Percentiles rank a stretch among this genome's conserved stretches.
phyloP scores from a whole-genome alignment of 129 eudicot genomes.

The Solidago caesia region DNA sequence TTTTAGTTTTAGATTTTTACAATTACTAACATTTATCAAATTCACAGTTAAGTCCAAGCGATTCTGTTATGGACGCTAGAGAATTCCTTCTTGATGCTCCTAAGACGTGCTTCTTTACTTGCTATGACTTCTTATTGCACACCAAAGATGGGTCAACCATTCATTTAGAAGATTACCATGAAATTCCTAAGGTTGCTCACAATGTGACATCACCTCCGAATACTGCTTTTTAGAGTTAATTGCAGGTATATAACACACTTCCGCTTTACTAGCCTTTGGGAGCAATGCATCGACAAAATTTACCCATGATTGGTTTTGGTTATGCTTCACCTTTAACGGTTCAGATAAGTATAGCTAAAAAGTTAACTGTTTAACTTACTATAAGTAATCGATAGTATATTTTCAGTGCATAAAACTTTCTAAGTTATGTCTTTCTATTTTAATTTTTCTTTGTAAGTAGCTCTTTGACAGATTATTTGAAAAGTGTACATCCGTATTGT shows the following conservation, averaged over 20 bases:
- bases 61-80: constrained; percentile 98
- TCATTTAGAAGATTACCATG: constrained; percentile 92
- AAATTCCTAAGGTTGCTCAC: constrained; percentile 81
- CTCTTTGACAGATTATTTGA: too few relatives aligned
- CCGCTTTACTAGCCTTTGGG: neutral
- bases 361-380: too few relatives aligned
- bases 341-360: too few relatives aligned
- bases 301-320: too few relatives aligned
- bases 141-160: constrained; percentile 77
- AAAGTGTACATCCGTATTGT: too few relatives aligned
- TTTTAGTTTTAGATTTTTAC: neutral
- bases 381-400: too few relatives aligned
- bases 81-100: constrained; percentile 99
- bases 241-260: constrained; percentile 52
- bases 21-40: constrained; percentile 8
- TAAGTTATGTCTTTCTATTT: too few relatives aligned
- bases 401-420: too few relatives aligned
- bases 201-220: constrained; percentile 65
- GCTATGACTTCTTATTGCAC: constrained; percentile 84
- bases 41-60: constrained; percentile 93
- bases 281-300: neutral
- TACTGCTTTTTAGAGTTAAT: constrained; percentile 91
- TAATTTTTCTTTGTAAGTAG: too few relatives aligned
- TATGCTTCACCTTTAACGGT: too few relatives aligned
- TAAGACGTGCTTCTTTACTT: constrained; percentile 85